phyloP scores from a whole-genome alignment of 2,329 filamentous ascomycete species.

The Colletotrichum plurivorum region DNA sequence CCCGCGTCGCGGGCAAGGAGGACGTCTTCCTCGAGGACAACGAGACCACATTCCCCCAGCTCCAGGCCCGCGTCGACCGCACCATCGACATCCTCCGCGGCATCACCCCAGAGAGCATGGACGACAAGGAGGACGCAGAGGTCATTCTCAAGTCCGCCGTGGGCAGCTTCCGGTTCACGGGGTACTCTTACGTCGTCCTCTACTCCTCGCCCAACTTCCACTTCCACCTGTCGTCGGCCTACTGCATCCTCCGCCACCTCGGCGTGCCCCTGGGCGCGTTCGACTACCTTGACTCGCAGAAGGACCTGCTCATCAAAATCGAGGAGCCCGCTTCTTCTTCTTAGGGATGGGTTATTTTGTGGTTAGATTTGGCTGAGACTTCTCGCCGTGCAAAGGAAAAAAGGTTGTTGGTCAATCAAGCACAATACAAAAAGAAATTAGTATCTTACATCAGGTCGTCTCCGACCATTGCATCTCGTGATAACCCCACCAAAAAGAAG shows the following conservation, averaged over 20 bases:
- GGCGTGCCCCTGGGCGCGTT: conserved; percentile 71
- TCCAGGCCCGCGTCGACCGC: conserved; percentile 32
- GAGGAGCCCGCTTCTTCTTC: neutral
- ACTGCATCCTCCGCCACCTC: conserved; percentile 68
- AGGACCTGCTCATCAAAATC: conserved; percentile 24
- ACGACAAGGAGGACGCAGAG: conserved; percentile 43
- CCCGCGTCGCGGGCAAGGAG: conserved; percentile 34
- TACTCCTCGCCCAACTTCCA: conserved; percentile 70
- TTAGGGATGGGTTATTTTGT: neutral
- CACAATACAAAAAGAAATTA: neutral
- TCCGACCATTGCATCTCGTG: neutral
- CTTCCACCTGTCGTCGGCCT: conserved; percentile 71
- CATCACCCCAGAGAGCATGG: conserved; percentile 42
- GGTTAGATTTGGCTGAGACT: neutral
- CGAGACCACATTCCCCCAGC: conserved; percentile 37
- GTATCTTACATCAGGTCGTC: neutral
- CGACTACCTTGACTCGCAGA: conserved; percentile 60
- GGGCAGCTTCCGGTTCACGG: conserved; percentile 48
- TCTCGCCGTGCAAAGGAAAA: neutral
- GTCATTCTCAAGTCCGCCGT: conserved; percentile 44
- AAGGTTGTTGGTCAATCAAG: neutral
- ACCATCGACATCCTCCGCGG: conserved; percentile 49
- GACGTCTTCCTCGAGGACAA: conserved; percentile 39
- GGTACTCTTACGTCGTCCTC: conserved; percentile 56
- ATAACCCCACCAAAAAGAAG: neutral